Evolutionary conservation across 2,329 filamentous ascomycete genomes (phyloP).

Genomic region (Daldinia eschscholtzii): DNA sequence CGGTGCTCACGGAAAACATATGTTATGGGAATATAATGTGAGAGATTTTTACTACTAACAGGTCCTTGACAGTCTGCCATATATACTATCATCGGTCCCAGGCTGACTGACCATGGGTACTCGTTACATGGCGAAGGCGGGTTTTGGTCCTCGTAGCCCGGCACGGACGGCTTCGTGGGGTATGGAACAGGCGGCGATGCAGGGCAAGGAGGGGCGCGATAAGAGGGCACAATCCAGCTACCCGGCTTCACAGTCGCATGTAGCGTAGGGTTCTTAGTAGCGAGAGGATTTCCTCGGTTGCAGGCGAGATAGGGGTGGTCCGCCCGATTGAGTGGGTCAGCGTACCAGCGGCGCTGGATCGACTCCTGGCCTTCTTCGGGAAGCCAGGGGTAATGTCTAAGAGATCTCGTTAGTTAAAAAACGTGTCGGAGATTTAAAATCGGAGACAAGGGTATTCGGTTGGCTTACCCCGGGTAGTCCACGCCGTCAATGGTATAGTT

Average conservation of each 20-base stretch:
- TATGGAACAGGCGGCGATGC: neutral
- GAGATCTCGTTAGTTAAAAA: neutral
- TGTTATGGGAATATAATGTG: neutral
- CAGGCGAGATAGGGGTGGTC: constrained; percentile 32
- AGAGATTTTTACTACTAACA: neutral
- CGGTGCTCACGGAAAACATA: neutral
- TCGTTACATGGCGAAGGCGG: neutral
- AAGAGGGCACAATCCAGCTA: neutral
- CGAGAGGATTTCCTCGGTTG: constrained; percentile 35
- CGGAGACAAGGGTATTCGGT: neutral
- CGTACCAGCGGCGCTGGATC: constrained; percentile 36
- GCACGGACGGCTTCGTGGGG: neutral
- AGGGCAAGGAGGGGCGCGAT: neutral
- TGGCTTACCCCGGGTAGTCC: constrained; percentile 17
- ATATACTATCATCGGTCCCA: neutral
- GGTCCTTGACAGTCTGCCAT: constrained; percentile 1
- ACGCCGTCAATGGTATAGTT: constrained; percentile 27
- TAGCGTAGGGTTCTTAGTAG: constrained; percentile 11
- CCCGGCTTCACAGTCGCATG: neutral
- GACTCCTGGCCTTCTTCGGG: constrained; percentile 35
- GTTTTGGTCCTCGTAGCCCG: neutral
- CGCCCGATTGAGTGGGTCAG: constrained; percentile 29
- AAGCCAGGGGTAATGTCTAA: constrained; percentile 30
- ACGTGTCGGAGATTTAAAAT: neutral
- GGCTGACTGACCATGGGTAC: neutral